Base-by-base conservation (phyloP, 1,284 basidiomycete genomes). In the Cutaneotrichosporon cavernicola region DNA sequence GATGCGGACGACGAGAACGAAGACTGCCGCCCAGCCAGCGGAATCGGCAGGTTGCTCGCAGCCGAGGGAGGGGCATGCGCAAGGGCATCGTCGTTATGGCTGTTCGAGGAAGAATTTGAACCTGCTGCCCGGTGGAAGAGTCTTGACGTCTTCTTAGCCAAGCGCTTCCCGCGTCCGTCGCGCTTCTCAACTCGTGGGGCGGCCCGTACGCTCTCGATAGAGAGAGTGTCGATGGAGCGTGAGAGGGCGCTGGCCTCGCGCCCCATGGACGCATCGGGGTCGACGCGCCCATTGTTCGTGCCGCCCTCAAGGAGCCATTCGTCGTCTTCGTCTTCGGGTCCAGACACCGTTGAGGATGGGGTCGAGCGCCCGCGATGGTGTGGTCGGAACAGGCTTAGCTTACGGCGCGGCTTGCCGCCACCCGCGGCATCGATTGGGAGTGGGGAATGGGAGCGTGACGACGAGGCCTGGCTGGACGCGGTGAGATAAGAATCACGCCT, bases 131-230 rank as follows among this genome's bases (percentile, higher is more conserved):
- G 62, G 10, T 63, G 63, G 56, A 80, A 80, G 52, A 80, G 61
- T 31, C 73, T 69, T 18, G 75, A 76, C 0, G 78, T 80, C 70
- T 80, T 80, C 69, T 78, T 77, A 2, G 72, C 78, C 36, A 80
- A 58, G 13, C 69, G 61, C 16, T 72, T 66, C 6, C 74, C 66
- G 58, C 74, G 77, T 6, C 65, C 32, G n/a, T 67, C 59, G 34
- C 56, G 31, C 30, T 38, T 46, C 43, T 46, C 34, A 4, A 50
- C 47, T 14, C 40, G 46, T 4, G 59, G 50, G 7, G 22, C 14
- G 11, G 36, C 30, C n/a, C 13, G 47, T 10, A 61, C 61, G 58
- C 57, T 57, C 56, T 58, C 56, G n/a, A 63, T 59, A 4, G 61
- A 63, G 5, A 68, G 57, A 6, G 65, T 62, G 56, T 68, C 64